These are phyloP conservation scores for Polyporus tsugae DNA, from an alignment of 1,284 basidiomycete genomes.

Conservation along the genomic window DNA sequence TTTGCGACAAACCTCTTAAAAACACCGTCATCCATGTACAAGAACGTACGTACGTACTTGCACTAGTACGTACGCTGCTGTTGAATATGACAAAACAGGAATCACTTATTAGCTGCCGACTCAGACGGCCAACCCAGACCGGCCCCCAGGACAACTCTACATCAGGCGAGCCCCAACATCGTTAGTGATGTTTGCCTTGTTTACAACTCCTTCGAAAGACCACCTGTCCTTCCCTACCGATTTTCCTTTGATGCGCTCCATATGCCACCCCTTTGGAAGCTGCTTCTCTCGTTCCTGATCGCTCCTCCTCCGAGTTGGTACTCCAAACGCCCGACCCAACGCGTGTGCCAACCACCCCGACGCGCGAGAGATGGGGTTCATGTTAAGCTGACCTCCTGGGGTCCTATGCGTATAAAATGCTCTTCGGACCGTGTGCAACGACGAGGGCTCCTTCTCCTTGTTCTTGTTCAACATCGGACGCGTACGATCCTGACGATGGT, in stretches of 20 bases:
- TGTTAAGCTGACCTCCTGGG: not conserved
- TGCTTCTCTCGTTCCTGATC: not conserved
- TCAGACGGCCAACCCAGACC: not conserved
- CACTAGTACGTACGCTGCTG: not conserved
- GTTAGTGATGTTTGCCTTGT: not conserved
- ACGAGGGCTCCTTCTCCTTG: conserved; percentile 9
- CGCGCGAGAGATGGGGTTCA: not conserved
- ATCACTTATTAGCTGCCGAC: not conserved
- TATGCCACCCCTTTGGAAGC: not conserved
- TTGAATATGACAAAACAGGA: not conserved
- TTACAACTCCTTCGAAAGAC: not conserved
- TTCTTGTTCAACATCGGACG: not conserved
- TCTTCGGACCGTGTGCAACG: not conserved
- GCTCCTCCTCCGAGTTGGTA: not conserved
- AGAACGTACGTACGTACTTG: not conserved
- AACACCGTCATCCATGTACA: not conserved
- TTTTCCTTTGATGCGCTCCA: not conserved
- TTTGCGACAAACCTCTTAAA: not conserved
- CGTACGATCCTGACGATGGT: not conserved
- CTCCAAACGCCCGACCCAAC: not conserved
- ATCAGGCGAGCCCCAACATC: not conserved
- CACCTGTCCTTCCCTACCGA: not conserved
- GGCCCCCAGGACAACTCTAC: not conserved
- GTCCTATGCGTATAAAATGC: conserved; percentile 6
- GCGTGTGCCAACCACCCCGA: conserved; percentile 1